Conservation (phyloP, 2,329 filamentous ascomycete species). For the Aquanectria penicillioides region DNA sequence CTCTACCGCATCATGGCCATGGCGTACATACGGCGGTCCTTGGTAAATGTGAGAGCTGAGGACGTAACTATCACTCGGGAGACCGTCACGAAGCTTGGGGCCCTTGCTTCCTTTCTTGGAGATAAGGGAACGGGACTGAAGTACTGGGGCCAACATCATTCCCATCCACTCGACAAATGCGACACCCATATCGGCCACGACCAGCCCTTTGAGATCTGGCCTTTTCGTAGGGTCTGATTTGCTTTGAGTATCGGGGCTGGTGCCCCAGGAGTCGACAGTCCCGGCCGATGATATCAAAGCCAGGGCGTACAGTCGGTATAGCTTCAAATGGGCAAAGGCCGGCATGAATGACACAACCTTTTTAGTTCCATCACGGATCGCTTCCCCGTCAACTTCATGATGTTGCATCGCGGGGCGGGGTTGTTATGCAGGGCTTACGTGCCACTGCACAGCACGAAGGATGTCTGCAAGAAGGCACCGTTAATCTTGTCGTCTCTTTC, state of each 20-base stretch:
- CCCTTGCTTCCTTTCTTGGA: too few species aligned
- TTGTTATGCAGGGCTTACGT: slow-evolving; percentile 24
- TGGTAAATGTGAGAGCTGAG: too few species aligned
- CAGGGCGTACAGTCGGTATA: background rate
- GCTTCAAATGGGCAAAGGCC: background rate
- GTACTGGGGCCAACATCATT: too few species aligned
- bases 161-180: too few species aligned
- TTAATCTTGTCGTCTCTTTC: slow-evolving; percentile 1
- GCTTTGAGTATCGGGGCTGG: background rate
- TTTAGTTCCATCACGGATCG: slow-evolving; percentile 33
- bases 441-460: slow-evolving; percentile 4
- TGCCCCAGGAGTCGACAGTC: background rate
- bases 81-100: too few species aligned
- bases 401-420: slow-evolving; percentile 35
- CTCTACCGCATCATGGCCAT: too few species aligned
- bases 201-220: background rate
- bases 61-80: too few species aligned
- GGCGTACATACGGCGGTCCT: too few species aligned
- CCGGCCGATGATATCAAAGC: background rate
- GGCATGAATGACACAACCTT: background rate
- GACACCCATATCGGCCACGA: too few species aligned
- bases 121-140: too few species aligned
- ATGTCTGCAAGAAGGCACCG: slow-evolving; percentile 18
- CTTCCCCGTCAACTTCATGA: slow-evolving; percentile 27
- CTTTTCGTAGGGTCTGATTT: background rate